These are phyloP conservation scores for Sideroxylon spinosum DNA, from an alignment of 179 eudicot species.

Conservation along the genomic window DNA sequence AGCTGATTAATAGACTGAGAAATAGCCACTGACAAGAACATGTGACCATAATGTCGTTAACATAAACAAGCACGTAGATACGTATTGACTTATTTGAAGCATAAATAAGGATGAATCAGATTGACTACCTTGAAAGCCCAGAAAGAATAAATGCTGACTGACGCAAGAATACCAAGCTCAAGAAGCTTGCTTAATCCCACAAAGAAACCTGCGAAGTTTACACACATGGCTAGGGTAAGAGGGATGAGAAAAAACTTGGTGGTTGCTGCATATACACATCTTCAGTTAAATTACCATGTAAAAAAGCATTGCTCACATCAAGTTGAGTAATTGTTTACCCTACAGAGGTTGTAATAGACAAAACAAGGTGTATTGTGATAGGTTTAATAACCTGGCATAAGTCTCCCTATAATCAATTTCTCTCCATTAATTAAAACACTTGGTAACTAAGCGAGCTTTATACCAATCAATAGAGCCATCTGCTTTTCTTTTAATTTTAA, in stretches of 20 bases:
- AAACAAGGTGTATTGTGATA: too few relatives aligned
- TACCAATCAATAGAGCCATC: too few relatives aligned
- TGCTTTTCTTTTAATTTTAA: too few relatives aligned
- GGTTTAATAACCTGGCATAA: too few relatives aligned
- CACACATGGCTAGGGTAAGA: neutral
- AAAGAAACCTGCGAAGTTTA: neutral
- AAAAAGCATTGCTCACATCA: constrained; percentile 6
- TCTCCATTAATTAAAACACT: too few relatives aligned
- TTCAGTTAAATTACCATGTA: neutral
- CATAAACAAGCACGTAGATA: neutral
- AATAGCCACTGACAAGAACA: neutral
- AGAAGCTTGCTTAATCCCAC: neutral
- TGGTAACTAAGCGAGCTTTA: too few relatives aligned
- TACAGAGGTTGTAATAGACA: too few relatives aligned
- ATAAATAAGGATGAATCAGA: neutral
- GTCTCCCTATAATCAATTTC: too few relatives aligned
- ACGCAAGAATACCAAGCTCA: neutral
- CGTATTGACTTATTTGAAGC: neutral
- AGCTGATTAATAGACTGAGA: neutral
- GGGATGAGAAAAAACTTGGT: neutral
- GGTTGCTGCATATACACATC: neutral
- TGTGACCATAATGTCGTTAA: neutral
- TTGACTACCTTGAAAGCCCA: neutral
- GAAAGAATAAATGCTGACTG: neutral
- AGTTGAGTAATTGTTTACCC: neutral